Evolutionary conservation across 345 rosid genomes (phyloP).

Genomic region (Luvunga scandens): DNA sequence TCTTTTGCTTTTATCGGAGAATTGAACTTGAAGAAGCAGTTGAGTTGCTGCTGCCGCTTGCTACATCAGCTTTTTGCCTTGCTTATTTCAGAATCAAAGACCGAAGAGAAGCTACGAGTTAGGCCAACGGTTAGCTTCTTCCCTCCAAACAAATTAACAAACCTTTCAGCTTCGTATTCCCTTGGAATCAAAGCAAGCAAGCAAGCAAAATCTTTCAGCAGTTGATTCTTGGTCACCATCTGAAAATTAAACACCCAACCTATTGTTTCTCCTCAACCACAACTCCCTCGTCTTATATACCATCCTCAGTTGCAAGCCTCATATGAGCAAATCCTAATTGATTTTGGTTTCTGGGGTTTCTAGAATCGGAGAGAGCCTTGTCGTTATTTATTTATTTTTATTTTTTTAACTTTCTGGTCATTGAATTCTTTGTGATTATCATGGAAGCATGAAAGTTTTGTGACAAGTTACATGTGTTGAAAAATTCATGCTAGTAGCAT

Average conservation of each 20-base stretch:
- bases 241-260: conserved; percentile 62
- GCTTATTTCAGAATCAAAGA: conserved; percentile 45
- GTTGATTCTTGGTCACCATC: conserved; percentile 94
- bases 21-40: conserved; percentile 34
- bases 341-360: conserved; percentile 10
- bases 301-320: conserved; percentile 16
- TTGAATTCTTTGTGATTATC: conserved; percentile 19
- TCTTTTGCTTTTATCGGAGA: neutral
- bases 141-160: conserved; percentile 20
- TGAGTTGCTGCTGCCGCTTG: conserved; percentile 21
- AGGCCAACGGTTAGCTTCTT: conserved; percentile 63
- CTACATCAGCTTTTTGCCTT: conserved; percentile 25
- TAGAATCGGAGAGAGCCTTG: neutral
- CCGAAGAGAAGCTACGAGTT: conserved; percentile 65
- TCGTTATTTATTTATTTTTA: neutral
- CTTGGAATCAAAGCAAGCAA: conserved; percentile 61
- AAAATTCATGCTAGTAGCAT: neutral
- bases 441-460: conserved; percentile 18
- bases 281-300: conserved; percentile 23
- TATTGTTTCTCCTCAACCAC: conserved; percentile 41
- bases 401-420: conserved; percentile 21
- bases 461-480: neutral
- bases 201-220: conserved; percentile 9
- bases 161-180: conserved; percentile 25
- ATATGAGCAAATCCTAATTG: neutral